These are phyloP conservation scores for Ensete ventricosum DNA, from an alignment of 176 grass and related monocot species.

Conservation along the genomic window DNA sequence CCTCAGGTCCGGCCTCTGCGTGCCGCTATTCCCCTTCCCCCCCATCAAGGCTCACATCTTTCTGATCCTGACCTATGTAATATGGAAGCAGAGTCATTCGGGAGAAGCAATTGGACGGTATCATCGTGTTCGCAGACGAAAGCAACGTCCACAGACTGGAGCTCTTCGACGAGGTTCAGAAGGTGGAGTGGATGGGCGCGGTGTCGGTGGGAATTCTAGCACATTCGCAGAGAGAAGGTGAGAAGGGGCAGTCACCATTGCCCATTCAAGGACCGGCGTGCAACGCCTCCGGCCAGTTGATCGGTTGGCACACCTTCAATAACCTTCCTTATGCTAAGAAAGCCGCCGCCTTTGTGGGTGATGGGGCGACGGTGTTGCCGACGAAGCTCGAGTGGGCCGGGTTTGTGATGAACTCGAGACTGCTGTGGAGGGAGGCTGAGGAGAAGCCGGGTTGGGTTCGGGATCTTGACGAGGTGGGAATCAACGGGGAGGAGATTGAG, in stretches of 20 bases:
- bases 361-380: slow-evolving; percentile 63
- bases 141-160: slow-evolving; percentile 96
- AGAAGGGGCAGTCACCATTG: slow-evolving; percentile 39
- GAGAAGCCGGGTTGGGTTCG: slow-evolving; percentile 77
- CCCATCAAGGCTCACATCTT: not conserved
- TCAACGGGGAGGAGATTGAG: slow-evolving; percentile 88
- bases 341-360: slow-evolving; percentile 49
- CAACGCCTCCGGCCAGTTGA: slow-evolving; percentile 44
- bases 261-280: slow-evolving; percentile 76
- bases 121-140: slow-evolving; percentile 85
- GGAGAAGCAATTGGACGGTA: slow-evolving; percentile 75
- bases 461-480: slow-evolving; percentile 56
- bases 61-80: not conserved
- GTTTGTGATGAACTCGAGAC: slow-evolving; percentile 60
- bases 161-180: slow-evolving; percentile 97
- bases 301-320: slow-evolving; percentile 63
- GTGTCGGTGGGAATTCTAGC: slow-evolving; percentile 66
- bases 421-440: slow-evolving; percentile 63
- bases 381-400: slow-evolving; percentile 78
- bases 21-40: not conserved
- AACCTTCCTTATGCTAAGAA: slow-evolving; percentile 36
- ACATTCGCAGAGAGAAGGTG: slow-evolving; percentile 33
- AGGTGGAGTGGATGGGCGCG: slow-evolving; percentile 88
- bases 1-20: slow-evolving; percentile 29
- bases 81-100: slow-evolving; percentile 53